Base-by-base conservation (phyloP, 495 filamentous ascomycete species). In the Echria macrotheca region DNA sequence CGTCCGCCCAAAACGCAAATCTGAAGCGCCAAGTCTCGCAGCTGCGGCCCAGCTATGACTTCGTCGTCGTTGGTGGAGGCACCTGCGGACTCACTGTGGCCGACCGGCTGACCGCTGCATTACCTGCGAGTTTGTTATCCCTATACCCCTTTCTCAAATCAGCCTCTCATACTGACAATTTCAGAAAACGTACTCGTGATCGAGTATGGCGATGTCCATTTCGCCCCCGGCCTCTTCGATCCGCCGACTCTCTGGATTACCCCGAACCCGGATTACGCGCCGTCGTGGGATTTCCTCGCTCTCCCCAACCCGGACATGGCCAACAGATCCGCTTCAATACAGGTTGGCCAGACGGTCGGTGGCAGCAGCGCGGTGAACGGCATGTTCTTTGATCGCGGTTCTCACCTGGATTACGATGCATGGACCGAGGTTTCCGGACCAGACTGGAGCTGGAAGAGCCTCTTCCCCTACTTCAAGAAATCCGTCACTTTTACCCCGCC, bases 381-480 rank as follows among this genome's bases (percentile, higher is more conserved):
- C 14, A 65, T 67, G 66, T 63, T 69, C 29, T 67, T 69, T 17
- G 54, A 69, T 45, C 67, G 68, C 14, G 64, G 62, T 0, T 58
- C 63, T 5, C 41, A 45, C 0, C 60, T 48, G 26, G 74, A 78
- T 45, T 74, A 72, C 35, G 72, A 82, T 49, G 53, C 68, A 0
- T 82, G 81, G 80, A 65, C 69, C 39, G 53, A 58, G 10, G 55
- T 76, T 1, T 77, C 76, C 6, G 42, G 15, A 12, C 25, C n/a
- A 19, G 22, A 53, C 15, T 67, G 64, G 64, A 40, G 54, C 23
- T 75, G 72, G 71, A 41, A 60, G 17, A 66, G 64, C 18, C 26
- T 73, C 3, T 50, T 67, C 14, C 72, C 70, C 1, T 74, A 68
- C 50, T 67, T 74, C 45, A 70, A 69, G 45, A 74, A 67, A 52